A percentile compares a stretch with the other conserved stretches of the same genome.
Conservation (phyloP, 192 early-diverging fungal species). For the Coemansia sp. region DNA sequence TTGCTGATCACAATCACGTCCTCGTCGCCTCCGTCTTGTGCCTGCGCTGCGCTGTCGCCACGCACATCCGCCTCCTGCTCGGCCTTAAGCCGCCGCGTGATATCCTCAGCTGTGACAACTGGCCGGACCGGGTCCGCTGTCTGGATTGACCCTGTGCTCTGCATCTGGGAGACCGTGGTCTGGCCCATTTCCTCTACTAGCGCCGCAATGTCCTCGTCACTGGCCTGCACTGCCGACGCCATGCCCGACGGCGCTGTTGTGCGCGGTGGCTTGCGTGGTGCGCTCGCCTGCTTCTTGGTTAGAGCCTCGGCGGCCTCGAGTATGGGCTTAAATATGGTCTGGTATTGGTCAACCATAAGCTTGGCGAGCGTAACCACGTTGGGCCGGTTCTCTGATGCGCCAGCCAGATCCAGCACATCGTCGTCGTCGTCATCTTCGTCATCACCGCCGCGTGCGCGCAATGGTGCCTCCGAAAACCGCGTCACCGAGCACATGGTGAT, state of each 20-base stretch:
- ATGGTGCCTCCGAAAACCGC: conserved; percentile 19
- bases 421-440: conserved; percentile 30
- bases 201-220: conserved; percentile 50
- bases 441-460: not conserved
- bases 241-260: not conserved
- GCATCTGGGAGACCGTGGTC: not conserved
- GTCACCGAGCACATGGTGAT: conserved; percentile 55
- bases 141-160: not conserved
- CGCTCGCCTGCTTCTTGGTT: conserved; percentile 25
- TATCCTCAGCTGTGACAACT: conserved; percentile 42
- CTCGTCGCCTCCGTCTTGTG: not conserved
- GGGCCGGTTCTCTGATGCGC: conserved; percentile 37
- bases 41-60: conserved; percentile 1
- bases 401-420: conserved; percentile 21
- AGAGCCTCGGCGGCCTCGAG: conserved; percentile 48
- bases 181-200: conserved; percentile 39
- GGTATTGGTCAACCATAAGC: conserved; percentile 54
- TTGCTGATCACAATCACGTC: not conserved
- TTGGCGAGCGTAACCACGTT: conserved; percentile 47
- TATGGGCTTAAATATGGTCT: conserved; percentile 47
- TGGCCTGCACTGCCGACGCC: conserved; percentile 22
- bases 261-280: conserved; percentile 45
- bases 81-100: conserved; percentile 37
- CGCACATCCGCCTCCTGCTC: conserved; percentile 33
- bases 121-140: not conserved